Evolutionary conservation across 768 basidiomycete species (phyloP), one percentile per base, ranked within the genome.

Genomic region (Psilocybe cyanescens): DNA sequence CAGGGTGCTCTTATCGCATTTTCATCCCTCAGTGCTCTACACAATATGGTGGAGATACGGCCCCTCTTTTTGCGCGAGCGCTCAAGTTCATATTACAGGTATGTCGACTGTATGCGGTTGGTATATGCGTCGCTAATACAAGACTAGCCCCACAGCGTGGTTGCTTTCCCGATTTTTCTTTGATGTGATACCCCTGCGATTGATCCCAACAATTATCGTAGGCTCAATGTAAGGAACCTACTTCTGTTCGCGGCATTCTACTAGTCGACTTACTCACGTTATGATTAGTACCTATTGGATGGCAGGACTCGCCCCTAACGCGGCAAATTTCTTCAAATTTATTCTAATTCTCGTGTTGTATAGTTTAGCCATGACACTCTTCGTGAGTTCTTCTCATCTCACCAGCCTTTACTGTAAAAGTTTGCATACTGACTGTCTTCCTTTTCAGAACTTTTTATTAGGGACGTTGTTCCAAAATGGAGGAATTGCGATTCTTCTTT

Each of bases 311-410:
- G 83, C 92, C 1, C 81, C 81, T 3, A 83, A 91, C 46, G 87
- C 94, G 2, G 84, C 88, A 0, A 81, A 90, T 71, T 98, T 90
- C 81, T 99, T 97, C 89, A 99, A 97, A 70, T 99, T 92, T 77
- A 79, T 97, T 19, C 85, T 98, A 69, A 91, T 97, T 62, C 81
- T 98, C 16, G 89, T 94, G 17, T 79, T 97, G 19, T 97, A 89
- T 71, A 89, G 89, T 0, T 79, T 97, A 17, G 88, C 83, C 37
- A 92, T 95, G 86, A 94, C 94, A 0, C 83, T 97, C 45, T 96
- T 86, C 72, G 93, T 94, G 67, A 63, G 91, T 79, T 28, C 1
- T 19, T 19, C 19, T 28, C 29, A 7, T 7, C 50, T 12, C 19
- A 57, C 11, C 4, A 44, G 2, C 6, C 8, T 45, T 24, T 62